Conservation (phyloP, 202 grass and related monocot species). For the Elaeis oleifera region DNA sequence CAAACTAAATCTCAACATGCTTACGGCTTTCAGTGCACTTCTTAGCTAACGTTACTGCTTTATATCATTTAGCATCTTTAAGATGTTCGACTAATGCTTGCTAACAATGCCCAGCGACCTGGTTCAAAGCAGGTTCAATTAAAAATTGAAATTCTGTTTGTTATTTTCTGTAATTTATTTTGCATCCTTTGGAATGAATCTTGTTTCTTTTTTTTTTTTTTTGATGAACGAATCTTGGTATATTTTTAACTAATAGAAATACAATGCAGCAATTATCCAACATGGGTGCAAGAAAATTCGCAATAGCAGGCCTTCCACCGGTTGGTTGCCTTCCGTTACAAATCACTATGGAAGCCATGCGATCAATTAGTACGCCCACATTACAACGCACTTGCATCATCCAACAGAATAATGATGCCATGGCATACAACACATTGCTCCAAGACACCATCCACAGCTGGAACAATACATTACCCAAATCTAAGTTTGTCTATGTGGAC, state of each 20-base stretch:
- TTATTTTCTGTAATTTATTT: too few species aligned
- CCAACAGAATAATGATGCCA: slow-evolving; percentile 27
- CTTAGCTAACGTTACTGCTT: too few species aligned
- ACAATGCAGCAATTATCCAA: slow-evolving; percentile 41
- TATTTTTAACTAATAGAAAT: background rate
- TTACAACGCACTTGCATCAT: slow-evolving; percentile 23
- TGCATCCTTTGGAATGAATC: too few species aligned
- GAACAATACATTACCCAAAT: background rate
- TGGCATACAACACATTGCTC: slow-evolving; percentile 42
- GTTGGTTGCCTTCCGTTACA: slow-evolving; percentile 55
- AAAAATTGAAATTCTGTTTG: too few species aligned
- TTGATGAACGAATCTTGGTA: too few species aligned
- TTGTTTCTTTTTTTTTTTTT: too few species aligned
- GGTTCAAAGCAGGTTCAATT: too few species aligned
- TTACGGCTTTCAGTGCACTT: too few species aligned
- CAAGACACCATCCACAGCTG: slow-evolving; percentile 12
- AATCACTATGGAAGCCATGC: slow-evolving; percentile 18
- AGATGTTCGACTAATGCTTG: too few species aligned
- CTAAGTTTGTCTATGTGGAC: slow-evolving; percentile 37
- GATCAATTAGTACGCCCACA: background rate
- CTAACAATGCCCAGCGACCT: too few species aligned
- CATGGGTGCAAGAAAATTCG: slow-evolving; percentile 47
- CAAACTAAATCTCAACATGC: too few species aligned
- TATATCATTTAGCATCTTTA: too few species aligned
- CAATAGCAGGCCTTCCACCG: slow-evolving; percentile 49